These are phyloP conservation scores for Epipyxis sp. DNA, from an alignment of 108 stramenopile genomes.

Conservation along the genomic window DNA sequence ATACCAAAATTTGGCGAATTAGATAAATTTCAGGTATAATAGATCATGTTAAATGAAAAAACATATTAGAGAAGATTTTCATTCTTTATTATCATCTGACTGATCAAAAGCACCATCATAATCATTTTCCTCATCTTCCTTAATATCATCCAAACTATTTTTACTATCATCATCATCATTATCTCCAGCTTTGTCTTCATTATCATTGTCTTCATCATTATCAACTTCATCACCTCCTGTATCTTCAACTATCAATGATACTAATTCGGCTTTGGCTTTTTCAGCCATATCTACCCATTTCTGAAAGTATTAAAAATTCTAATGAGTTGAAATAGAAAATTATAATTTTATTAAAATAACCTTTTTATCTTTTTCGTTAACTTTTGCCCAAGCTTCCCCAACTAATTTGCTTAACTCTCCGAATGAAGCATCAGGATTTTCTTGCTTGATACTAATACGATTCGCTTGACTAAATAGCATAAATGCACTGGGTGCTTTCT, in stretches of 20 bases:
- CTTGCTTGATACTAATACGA: background rate
- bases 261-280: background rate
- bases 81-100: background rate
- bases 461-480: background rate
- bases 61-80: no score
- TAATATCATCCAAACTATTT: background rate
- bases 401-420: background rate
- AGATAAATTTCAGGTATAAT: no score
- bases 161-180: background rate
- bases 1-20: no score
- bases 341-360: background rate
- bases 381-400: background rate
- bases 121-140: background rate
- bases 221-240: background rate
- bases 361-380: background rate
- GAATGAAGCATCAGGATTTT: background rate
- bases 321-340: background rate
- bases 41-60: no score
- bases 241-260: background rate
- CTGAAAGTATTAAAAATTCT: background rate
- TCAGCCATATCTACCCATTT: conserved; percentile 2
- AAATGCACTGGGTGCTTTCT: background rate
- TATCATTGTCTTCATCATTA: background rate
- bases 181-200: background rate
- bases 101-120: background rate